Conservation (phyloP, 352 stramenopile genomes). For the Saprolegnia parasitica region DNA sequence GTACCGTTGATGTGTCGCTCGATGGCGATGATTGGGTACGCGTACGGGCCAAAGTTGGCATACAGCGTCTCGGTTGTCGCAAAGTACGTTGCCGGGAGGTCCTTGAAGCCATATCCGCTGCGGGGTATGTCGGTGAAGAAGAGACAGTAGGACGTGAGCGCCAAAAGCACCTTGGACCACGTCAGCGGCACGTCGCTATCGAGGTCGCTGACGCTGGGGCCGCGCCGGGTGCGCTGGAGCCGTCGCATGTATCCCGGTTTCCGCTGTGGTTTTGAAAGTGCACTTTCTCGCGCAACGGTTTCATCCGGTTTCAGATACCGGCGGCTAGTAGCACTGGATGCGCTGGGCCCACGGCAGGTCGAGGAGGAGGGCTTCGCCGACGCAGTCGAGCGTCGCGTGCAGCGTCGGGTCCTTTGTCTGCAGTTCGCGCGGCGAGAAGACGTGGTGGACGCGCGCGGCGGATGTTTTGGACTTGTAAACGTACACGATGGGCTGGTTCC, state of each 20-base stretch:
- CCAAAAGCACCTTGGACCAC: neutral
- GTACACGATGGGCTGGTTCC: neutral
- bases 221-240: too few species aligned
- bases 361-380: neutral
- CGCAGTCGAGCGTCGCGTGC: neutral
- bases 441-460: neutral
- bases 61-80: neutral
- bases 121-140: slow-evolving; percentile 23
- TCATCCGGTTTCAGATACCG: too few species aligned
- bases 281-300: neutral
- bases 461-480: neutral
- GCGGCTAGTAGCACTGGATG: neutral
- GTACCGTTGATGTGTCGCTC: neutral
- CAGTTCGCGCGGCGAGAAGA: neutral
- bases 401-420: neutral
- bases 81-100: neutral
- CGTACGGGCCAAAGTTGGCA: slow-evolving; percentile 18
- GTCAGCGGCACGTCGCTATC: slow-evolving; percentile 13
- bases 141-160: neutral
- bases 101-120: slow-evolving; percentile 9
- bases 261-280: neutral
- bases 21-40: slow-evolving; percentile 3
- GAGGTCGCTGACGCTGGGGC: neutral
- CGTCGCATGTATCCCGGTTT: neutral
- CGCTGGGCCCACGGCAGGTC: neutral